Percentiles rank a stretch among this genome's conserved stretches.
Conservation (phyloP, 2,329 filamentous ascomycete genomes). For the Exophiala aquamarina region DNA sequence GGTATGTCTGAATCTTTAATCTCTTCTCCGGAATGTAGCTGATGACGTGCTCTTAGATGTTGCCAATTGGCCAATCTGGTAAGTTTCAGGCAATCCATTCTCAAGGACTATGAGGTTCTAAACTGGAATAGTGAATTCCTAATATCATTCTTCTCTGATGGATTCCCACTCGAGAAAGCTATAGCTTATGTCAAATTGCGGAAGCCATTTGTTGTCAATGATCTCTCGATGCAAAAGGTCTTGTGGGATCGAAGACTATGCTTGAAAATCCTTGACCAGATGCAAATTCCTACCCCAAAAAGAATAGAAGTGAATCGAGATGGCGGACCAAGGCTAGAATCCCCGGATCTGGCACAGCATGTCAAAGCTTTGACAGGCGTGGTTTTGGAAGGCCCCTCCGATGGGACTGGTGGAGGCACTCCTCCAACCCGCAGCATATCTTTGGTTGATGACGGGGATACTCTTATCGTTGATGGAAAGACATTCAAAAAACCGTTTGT, state of each 20-base stretch:
- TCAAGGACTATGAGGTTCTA: conserved; percentile 1
- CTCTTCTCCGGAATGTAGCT: conserved; percentile 7
- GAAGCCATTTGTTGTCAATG: conserved; percentile 96
- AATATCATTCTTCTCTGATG: conserved; percentile 97
- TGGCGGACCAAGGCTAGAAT: conserved; percentile 78
- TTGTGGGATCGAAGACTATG: conserved; percentile 94
- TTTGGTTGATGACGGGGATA: conserved; percentile 85
- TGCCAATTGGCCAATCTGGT: conserved; percentile 93
- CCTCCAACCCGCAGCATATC: conserved; percentile 67
- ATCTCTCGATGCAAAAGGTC: conserved; percentile 94
- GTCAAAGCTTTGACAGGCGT: conserved; percentile 80
- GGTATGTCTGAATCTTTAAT: conserved; percentile 42
- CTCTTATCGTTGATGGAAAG: conserved; percentile 80
- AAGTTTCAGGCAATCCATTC: conserved; percentile 31
- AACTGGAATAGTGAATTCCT: conserved; percentile 66
- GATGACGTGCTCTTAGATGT: conserved; percentile 57
- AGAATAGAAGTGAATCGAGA: conserved; percentile 90
- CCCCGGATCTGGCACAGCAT: conserved; percentile 75
- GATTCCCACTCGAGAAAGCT: conserved; percentile 94
- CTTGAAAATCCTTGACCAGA: conserved; percentile 80
- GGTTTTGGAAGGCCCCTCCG: conserved; percentile 66
- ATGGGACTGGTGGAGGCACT: conserved; percentile 62
- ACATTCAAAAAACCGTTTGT: conserved; percentile 90
- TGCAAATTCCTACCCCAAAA: conserved; percentile 84
- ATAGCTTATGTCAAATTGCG: conserved; percentile 91